phyloP scores from a whole-genome alignment of 441 rosid species.

The Eutrema salsugineum region DNA sequence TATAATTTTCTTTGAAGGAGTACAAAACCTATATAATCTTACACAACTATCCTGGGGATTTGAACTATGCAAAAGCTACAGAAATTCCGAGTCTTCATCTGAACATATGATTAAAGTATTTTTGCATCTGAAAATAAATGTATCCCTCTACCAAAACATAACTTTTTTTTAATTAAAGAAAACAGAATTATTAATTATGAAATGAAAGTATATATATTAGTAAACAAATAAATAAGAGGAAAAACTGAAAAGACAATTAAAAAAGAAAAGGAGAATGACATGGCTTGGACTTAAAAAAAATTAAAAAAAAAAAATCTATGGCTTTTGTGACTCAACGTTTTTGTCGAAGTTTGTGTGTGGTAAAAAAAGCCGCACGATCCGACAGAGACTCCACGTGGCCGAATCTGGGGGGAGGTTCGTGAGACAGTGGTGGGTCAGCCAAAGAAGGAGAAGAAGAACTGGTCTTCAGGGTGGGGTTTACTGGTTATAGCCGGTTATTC shows the following conservation, averaged over 20 bases:
- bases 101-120: too few species aligned
- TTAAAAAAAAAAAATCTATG: too few species aligned
- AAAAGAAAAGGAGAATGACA: slow-evolving; percentile 13
- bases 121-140: neutral
- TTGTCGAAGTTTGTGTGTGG: slow-evolving; percentile 29
- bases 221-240: neutral
- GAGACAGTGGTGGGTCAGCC: slow-evolving; percentile 39
- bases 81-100: neutral
- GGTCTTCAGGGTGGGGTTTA: slow-evolving; percentile 36
- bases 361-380: slow-evolving; percentile 9
- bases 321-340: slow-evolving; percentile 29
- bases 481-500: slow-evolving; percentile 34
- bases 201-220: neutral
- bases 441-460: slow-evolving; percentile 31
- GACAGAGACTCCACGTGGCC: slow-evolving; percentile 28
- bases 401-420: neutral
- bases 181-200: too few species aligned
- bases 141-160: neutral
- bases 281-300: slow-evolving; percentile 23
- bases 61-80: neutral
- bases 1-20: neutral
- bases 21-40: neutral
- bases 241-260: neutral
- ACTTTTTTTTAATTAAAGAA: too few species aligned
- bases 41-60: neutral